Conservation (phyloP, 805 yeast species). For the Lipomyces sp. region DNA sequence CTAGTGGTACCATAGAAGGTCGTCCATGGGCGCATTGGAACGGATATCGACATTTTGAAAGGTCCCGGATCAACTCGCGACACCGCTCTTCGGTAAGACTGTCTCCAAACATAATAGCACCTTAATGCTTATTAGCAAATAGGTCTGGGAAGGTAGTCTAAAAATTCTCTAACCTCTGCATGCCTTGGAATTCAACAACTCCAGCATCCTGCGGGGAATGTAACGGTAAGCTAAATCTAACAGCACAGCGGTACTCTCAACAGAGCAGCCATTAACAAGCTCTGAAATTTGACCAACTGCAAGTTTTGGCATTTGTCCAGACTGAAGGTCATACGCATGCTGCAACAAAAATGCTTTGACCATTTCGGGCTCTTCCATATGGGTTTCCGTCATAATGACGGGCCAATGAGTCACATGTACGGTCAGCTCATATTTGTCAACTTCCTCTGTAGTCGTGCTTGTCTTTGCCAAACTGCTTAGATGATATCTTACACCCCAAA, state of each 20-base stretch:
- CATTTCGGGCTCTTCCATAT: conserved; percentile 26
- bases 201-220: conserved; percentile 48
- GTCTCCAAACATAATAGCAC: conserved; percentile 76
- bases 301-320: conserved; percentile 7
- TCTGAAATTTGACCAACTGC: background rate
- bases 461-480: conserved; percentile 11
- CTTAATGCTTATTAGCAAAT: conserved; percentile 58
- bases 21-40: conserved; percentile 88
- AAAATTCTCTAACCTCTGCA: conserved; percentile 27
- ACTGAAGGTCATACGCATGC: conserved; percentile 24
- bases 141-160: conserved; percentile 22
- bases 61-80: conserved; percentile 48
- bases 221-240: conserved; percentile 8
- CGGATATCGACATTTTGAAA: conserved; percentile 61
- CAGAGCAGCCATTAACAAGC: background rate
- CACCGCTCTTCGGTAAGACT: conserved; percentile 53
- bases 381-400: conserved; percentile 47
- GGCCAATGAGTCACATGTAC: conserved; percentile 54
- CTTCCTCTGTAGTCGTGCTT: background rate
- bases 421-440: background rate
- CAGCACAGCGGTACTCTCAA: background rate
- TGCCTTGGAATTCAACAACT: conserved; percentile 53
- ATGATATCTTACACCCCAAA: conserved; percentile 54
- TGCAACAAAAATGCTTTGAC: conserved; percentile 15
- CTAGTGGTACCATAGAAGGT: conserved; percentile 65